Conservation (phyloP, 2,329 filamentous ascomycete genomes). For the Fusarium sp. region DNA sequence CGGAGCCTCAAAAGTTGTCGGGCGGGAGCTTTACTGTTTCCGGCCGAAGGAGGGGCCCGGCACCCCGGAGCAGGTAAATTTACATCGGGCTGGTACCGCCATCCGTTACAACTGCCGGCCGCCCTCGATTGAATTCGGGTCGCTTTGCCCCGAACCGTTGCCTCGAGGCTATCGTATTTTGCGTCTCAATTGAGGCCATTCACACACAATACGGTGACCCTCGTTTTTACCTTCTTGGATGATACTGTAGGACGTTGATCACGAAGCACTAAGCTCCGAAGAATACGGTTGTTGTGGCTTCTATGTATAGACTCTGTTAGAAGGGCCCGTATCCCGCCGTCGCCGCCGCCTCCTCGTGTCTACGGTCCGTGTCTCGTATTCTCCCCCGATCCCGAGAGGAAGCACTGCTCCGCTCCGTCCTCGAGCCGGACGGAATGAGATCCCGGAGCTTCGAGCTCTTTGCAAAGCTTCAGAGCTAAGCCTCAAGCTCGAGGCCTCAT, state of each 20-base stretch:
- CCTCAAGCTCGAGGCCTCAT: conserved; percentile 11
- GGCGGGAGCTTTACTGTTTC: conserved; percentile 35
- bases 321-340: not conserved
- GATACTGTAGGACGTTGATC: no score
- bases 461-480: conserved; percentile 4
- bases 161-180: not conserved
- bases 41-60: conserved; percentile 38
- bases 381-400: conserved; percentile 9
- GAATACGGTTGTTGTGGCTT: no score
- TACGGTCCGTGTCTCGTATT: conserved; percentile 2
- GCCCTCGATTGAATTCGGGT: not conserved
- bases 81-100: conserved; percentile 14
- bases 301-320: not conserved
- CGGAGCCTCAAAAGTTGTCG: conserved; percentile 29
- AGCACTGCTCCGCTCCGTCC: conserved; percentile 30
- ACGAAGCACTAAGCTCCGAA: no score
- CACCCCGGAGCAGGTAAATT: conserved; percentile 31
- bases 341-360: not conserved
- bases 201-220: no score
- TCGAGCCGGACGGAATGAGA: conserved; percentile 1
- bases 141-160: not conserved
- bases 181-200: not conserved
- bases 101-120: conserved; percentile 5
- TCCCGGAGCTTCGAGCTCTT: conserved; percentile 16
- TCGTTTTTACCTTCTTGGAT: no score